A percentile compares a stretch with the other conserved stretches of the same genome.
These are phyloP conservation scores for Oropetium thomaeum DNA, from an alignment of 176 grass and related monocot species.

Conservation along the genomic window DNA sequence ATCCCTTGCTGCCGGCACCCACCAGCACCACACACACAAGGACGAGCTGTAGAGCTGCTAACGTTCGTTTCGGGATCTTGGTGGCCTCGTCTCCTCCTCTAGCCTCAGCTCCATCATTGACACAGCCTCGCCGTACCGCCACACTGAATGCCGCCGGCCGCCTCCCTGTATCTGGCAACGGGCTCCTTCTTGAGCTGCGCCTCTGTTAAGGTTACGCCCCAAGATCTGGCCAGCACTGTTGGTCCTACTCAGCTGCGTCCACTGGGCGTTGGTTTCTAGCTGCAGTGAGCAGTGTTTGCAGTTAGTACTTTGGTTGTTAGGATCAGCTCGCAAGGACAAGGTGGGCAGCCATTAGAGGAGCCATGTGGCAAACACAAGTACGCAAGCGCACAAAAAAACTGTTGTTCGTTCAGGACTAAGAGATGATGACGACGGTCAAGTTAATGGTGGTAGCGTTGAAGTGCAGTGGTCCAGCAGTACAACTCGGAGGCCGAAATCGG, in stretches of 20 bases:
- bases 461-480: neutral
- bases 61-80: neutral
- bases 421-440: slow-evolving; percentile 2
- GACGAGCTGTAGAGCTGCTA: neutral
- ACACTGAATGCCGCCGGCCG: slow-evolving; percentile 8
- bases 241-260: neutral
- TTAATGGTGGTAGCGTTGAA: neutral
- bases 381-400: neutral
- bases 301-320: slow-evolving; percentile 36
- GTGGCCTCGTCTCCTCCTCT: slow-evolving; percentile 4
- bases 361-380: slow-evolving; percentile 31
- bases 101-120: slow-evolving; percentile 1
- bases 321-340: neutral
- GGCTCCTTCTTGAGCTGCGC: neutral
- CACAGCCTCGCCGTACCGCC: neutral
- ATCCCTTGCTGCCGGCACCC: neutral
- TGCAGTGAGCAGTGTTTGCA: slow-evolving; percentile 8
- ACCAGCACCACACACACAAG: neutral
- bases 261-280: slow-evolving; percentile 13
- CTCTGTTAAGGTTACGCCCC: neutral
- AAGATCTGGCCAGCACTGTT: slow-evolving; percentile 5
- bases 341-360: slow-evolving; percentile 13
- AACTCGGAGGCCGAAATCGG: neutral
- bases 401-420: neutral
- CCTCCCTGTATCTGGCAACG: neutral